These are phyloP conservation scores for Syncephalastrum racemosum DNA, from an alignment of 371 early-diverging fungal species.

Conservation along the genomic window DNA sequence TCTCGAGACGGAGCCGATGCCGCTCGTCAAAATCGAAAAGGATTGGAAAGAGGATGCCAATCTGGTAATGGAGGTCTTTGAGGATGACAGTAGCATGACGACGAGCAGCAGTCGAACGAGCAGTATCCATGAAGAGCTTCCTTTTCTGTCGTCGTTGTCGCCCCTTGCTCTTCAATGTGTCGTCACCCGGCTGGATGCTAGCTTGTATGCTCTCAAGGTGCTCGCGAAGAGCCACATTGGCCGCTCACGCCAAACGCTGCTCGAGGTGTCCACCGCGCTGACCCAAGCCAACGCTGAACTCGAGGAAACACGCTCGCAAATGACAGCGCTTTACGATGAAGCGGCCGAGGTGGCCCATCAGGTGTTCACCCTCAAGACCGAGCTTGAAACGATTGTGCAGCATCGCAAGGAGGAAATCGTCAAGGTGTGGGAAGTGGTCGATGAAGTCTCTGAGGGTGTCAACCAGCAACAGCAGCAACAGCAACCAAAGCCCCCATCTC, in stretches of 20 bases:
- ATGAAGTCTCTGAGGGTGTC: conserved; percentile 50
- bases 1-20: conserved; percentile 43
- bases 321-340: conserved; percentile 55
- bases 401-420: conserved; percentile 61
- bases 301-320: conserved; percentile 47
- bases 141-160: background rate
- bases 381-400: conserved; percentile 54
- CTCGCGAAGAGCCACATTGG: conserved; percentile 39
- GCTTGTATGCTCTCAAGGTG: conserved; percentile 59
- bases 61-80: conserved; percentile 42
- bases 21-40: conserved; percentile 34
- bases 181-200: conserved; percentile 50
- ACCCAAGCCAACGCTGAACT: conserved; percentile 51
- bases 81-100: conserved; percentile 13
- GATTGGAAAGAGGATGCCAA: conserved; percentile 54
- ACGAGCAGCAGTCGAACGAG: conserved; percentile 7
- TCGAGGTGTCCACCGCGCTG: conserved; percentile 46
- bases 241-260: conserved; percentile 37
- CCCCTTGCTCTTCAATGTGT: conserved; percentile 35
- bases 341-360: conserved; percentile 58
- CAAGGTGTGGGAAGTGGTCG: conserved; percentile 64
- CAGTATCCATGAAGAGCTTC: background rate
- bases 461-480: conserved; percentile 17
- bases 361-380: conserved; percentile 52
- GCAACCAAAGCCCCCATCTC: background rate